A percentile compares a stretch with the other conserved stretches of the same genome.
Conservation (phyloP, 371 early-diverging fungal genomes). For the Syncephalastrum monosporum region DNA sequence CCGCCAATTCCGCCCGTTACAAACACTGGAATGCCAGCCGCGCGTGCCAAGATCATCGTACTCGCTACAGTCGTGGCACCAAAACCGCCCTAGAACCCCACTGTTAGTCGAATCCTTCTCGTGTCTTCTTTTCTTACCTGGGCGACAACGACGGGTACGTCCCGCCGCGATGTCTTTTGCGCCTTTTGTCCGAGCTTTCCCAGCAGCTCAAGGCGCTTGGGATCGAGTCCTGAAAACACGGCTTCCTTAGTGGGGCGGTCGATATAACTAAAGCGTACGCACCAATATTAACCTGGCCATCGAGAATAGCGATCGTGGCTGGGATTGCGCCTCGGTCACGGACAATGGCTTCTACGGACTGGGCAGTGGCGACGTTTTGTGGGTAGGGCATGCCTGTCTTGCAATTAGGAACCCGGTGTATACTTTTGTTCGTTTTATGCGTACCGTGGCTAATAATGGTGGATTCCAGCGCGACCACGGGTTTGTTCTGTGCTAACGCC, state of each 20-base stretch:
- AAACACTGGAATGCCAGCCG: constrained; percentile 85
- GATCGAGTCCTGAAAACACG: constrained; percentile 29
- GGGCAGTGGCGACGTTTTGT: constrained; percentile 83
- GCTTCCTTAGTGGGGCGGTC: not conserved
- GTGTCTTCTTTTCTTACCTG: constrained; percentile 35
- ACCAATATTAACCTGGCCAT: constrained; percentile 84
- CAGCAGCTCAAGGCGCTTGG: constrained; percentile 60
- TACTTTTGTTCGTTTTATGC: not conserved
- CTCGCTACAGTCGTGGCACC: constrained; percentile 93
- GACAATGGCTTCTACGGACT: constrained; percentile 74
- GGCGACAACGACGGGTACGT: constrained; percentile 74
- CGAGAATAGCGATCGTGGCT: constrained; percentile 88
- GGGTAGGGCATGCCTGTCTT: constrained; percentile 89
- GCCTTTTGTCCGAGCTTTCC: constrained; percentile 64
- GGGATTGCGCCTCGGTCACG: constrained; percentile 74
- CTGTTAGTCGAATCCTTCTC: not conserved
- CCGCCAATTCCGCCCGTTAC: constrained; percentile 98
- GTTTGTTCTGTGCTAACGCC: constrained; percentile 63
- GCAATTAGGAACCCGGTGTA: constrained; percentile 1
- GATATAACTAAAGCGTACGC: constrained; percentile 1
- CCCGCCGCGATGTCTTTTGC: constrained; percentile 82
- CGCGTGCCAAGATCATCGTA: constrained; percentile 85
- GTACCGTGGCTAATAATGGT: constrained; percentile 92
- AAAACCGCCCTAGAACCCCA: constrained; percentile 37
- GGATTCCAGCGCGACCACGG: constrained; percentile 91